Evolutionary conservation across 192 early-diverging fungal species (phyloP).

Genomic region (Rhizophagus prolifer): DNA sequence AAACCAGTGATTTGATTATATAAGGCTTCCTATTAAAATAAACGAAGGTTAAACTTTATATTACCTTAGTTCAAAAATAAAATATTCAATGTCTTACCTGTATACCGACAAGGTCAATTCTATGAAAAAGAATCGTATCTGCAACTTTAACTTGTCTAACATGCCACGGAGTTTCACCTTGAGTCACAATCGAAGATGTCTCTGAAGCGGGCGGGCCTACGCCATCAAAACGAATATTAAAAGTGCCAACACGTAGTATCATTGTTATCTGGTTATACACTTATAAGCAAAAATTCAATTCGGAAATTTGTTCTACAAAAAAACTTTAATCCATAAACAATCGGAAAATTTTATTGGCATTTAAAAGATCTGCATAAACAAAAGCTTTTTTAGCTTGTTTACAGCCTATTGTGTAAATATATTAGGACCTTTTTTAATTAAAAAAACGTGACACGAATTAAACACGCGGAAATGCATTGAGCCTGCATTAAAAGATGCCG

Average conservation of each 20-base stretch:
- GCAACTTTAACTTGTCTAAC: slow-evolving; percentile 38
- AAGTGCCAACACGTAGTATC: slow-evolving; percentile 7
- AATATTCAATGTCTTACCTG: slow-evolving; percentile 22
- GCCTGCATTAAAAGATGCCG: neutral
- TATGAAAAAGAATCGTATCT: slow-evolving; percentile 37
- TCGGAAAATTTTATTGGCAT: too few species aligned
- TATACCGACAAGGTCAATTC: slow-evolving; percentile 37
- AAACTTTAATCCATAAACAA: too few species aligned
- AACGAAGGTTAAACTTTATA: neutral
- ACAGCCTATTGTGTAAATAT: too few species aligned
- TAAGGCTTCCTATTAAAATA: slow-evolving; percentile 34
- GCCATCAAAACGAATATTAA: slow-evolving; percentile 19
- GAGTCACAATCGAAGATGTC: too few species aligned
- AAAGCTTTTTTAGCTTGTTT: too few species aligned
- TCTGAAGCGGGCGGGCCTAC: too few species aligned
- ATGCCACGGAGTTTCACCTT: slow-evolving; percentile 37
- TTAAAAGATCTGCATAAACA: too few species aligned
- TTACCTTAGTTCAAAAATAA: neutral
- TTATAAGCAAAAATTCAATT: too few species aligned
- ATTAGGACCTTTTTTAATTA: too few species aligned
- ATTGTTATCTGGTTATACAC: neutral
- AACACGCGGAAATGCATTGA: neutral
- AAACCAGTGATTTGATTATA: slow-evolving; percentile 39
- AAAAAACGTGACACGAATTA: neutral
- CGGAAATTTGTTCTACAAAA: neutral